A percentile compares a stretch with the other conserved stretches of the same genome.
These are phyloP conservation scores for Pleurotus sapidus DNA, from an alignment of 768 basidiomycete species.

Conservation along the genomic window DNA sequence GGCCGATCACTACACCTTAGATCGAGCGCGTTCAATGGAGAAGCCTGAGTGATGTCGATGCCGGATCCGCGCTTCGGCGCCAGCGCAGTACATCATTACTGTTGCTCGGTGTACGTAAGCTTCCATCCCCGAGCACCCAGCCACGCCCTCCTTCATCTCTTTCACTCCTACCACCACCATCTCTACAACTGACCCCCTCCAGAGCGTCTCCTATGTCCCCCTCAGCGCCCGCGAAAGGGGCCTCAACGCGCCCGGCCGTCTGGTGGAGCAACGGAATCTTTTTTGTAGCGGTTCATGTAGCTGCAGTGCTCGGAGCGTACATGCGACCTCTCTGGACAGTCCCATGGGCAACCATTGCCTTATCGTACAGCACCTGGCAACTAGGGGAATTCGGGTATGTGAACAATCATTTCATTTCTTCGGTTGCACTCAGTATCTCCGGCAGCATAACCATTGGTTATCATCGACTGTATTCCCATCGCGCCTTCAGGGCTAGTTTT, in stretches of 20 bases:
- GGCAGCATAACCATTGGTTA: slow-evolving; percentile 72
- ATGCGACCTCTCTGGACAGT: slow-evolving; percentile 45
- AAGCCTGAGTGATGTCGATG: too few relatives aligned
- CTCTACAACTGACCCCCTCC: neutral
- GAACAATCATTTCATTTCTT: neutral
- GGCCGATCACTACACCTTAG: neutral
- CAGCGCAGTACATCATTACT: neutral
- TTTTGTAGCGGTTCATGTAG: slow-evolving; percentile 55
- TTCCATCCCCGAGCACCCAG: neutral
- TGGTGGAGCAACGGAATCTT: slow-evolving; percentile 68
- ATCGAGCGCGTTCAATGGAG: too few relatives aligned
- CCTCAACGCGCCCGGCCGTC: slow-evolving; percentile 26
- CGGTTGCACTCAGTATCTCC: slow-evolving; percentile 3
- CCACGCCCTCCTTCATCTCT: neutral
- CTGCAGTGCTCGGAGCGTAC: slow-evolving; percentile 49
- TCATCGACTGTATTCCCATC: slow-evolving; percentile 78
- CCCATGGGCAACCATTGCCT: slow-evolving; percentile 40
- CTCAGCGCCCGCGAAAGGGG: neutral
- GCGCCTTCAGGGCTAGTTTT: slow-evolving; percentile 57
- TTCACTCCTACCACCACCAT: neutral
- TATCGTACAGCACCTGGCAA: slow-evolving; percentile 66
- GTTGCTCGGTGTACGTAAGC: neutral
- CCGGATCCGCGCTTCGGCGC: too few relatives aligned
- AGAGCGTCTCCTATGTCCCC: neutral
- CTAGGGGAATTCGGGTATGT: slow-evolving; percentile 67